phyloP scores from a whole-genome alignment of 306 rosid species.

The Gastrolobium villosum region DNA sequence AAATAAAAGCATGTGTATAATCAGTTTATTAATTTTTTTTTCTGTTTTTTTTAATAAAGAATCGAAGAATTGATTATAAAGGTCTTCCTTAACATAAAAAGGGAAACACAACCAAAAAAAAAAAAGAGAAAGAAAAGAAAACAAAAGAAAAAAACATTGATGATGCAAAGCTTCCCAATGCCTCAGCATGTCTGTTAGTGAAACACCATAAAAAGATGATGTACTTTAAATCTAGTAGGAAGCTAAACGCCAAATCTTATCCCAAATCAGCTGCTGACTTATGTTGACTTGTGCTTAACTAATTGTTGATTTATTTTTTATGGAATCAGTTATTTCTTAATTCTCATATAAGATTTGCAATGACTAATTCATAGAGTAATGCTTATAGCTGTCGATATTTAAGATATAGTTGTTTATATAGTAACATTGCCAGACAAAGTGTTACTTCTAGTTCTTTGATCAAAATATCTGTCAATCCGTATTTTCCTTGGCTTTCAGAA shows the following conservation, averaged over 20 bases:
- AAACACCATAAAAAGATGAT: too few relatives aligned
- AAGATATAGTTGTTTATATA: conserved; percentile 15
- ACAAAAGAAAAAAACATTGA: neutral
- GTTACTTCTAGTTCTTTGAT: neutral
- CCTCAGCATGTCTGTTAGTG: too few relatives aligned
- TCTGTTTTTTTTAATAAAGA: neutral
- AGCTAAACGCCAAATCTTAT: too few relatives aligned
- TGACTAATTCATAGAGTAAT: conserved; percentile 20
- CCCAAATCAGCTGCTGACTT: too few relatives aligned
- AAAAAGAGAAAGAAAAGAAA: neutral
- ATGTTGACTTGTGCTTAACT: neutral
- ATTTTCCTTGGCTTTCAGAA: neutral
- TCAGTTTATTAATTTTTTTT: conserved; percentile 3
- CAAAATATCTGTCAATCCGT: neutral
- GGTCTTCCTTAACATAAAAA: neutral
- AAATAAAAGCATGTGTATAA: conserved; percentile 12
- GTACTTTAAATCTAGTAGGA: too few relatives aligned
- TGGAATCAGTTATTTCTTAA: conserved; percentile 23
- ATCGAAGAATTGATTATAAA: neutral
- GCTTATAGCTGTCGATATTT: conserved; percentile 7
- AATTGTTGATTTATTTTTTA: conserved; percentile 36
- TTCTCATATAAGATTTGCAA: conserved; percentile 8
- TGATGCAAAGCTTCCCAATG: neutral
- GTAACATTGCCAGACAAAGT: conserved; percentile 5
- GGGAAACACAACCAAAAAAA: neutral